Evolutionary conservation across 2,329 filamentous ascomycete genomes (phyloP).

Genomic region (Geosmithia flava): DNA sequence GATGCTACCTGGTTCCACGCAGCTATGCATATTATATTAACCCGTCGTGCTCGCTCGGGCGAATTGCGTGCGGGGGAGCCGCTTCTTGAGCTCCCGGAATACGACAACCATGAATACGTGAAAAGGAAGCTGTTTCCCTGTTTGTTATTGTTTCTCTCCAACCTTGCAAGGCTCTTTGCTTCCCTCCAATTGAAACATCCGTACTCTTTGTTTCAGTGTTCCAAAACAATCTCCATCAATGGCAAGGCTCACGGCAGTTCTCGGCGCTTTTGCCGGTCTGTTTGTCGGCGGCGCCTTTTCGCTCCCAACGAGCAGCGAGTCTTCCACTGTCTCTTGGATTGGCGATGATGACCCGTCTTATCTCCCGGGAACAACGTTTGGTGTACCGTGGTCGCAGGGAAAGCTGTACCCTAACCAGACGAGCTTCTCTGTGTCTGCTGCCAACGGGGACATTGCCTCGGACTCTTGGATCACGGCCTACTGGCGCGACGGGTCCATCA

Average conservation of each 20-base stretch:
- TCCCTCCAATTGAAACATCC: too few relatives aligned
- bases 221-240: too few relatives aligned
- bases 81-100: neutral
- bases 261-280: too few relatives aligned
- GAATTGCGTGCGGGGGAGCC: neutral
- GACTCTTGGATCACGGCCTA: slow-evolving; percentile 43
- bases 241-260: too few relatives aligned
- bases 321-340: slow-evolving; percentile 19
- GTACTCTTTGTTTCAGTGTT: too few relatives aligned
- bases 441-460: slow-evolving; percentile 2
- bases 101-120: neutral
- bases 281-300: neutral
- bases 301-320: neutral
- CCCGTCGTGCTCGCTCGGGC: neutral
- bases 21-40: neutral
- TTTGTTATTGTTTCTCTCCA: too few relatives aligned
- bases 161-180: too few relatives aligned
- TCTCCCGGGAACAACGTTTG: slow-evolving; percentile 21
- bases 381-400: slow-evolving; percentile 24
- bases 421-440: slow-evolving; percentile 14
- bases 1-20: too few relatives aligned
- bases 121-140: too few relatives aligned
- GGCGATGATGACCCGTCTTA: slow-evolving; percentile 14
- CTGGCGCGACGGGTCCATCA: slow-evolving; percentile 47
- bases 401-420: slow-evolving; percentile 18